Percentiles rank a stretch among this genome's conserved stretches.
These are phyloP conservation scores for Phytophthora multivora DNA, from an alignment of 352 stramenopile genomes.

Conservation along the genomic window DNA sequence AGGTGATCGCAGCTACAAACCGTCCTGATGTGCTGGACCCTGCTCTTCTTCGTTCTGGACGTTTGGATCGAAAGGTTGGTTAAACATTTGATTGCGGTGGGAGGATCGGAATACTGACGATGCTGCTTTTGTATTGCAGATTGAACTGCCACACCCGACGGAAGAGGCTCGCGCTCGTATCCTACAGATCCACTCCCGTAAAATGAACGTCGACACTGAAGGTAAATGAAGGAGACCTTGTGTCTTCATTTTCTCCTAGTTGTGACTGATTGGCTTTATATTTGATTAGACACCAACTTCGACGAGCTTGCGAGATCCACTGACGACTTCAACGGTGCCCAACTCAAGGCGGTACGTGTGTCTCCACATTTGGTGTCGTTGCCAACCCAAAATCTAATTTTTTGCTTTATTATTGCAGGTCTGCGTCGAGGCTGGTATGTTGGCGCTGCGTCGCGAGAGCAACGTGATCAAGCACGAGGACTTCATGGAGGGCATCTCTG, in stretches of 20 bases:
- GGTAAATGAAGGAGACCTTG: conserved; percentile 34
- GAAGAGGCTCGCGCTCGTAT: conserved; percentile 97
- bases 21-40: conserved; percentile 96
- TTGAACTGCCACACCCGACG: conserved; percentile 97
- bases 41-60: conserved; percentile 93
- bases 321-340: conserved; percentile 99
- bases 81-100: not conserved
- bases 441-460: conserved; percentile 95
- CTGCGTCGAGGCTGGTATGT: conserved; percentile 99
- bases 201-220: conserved; percentile 96
- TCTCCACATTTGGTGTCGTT: not conserved
- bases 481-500: conserved; percentile 99
- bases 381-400: not conserved
- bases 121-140: conserved; percentile 56
- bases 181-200: conserved; percentile 97
- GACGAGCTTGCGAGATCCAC: conserved; percentile 97
- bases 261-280: conserved; percentile 4
- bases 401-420: conserved; percentile 53
- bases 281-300: conserved; percentile 93
- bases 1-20: conserved; percentile 99
- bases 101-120: not conserved
- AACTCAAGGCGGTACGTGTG: conserved; percentile 93
- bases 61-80: conserved; percentile 93
- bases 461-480: conserved; percentile 98
- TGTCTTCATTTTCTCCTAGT: not conserved